Evolutionary conservation across 495 filamentous ascomycete species (phyloP), one percentile per base, ranked within the genome.

Genomic region (Tuber calosporum): DNA sequence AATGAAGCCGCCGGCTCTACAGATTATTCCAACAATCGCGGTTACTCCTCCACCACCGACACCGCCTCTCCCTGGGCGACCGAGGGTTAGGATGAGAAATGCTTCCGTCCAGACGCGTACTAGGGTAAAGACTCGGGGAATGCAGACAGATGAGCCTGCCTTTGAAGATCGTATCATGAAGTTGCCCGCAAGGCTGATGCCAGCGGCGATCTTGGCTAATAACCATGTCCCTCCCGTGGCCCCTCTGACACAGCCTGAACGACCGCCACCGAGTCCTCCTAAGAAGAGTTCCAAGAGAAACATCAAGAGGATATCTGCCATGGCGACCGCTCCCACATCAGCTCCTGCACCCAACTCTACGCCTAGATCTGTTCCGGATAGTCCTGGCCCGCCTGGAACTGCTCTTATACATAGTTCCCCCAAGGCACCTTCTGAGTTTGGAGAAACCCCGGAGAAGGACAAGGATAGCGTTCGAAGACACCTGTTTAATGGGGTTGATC

Each of bases 101-200:
- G 82, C 85, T 41, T 45, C 72, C 22, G 79, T 81, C 39, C 79
- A 83, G 37, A 75, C 70, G 26, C 75, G 69, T 77, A 77, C 82
- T 72, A 80, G 85, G 9, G 89, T 88, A 19, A 87, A 87, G 62
- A 92, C 93, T 22, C 79, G 87, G 26, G 89, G 91, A 5, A 88
- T 96, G 66, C 96, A 99, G 84, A 99, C 95, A 15, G 93, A 97
- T 72, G 90, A 91, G 74, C 96, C 97, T 74, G 85, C 89, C 66
- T 85, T 93, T 26, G 93, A 94, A 81, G 87, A 87, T 83, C 87
- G 93, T 70, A 85, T 90, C 39, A 86, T 89, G 62, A 91, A 88
- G 79, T 83, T 97, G 26, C 91, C 92, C 34, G 87, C 90, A 1
- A 90, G 93, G 80, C 85, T 97, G 69, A 87, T 91, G 42, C 90